These are phyloP conservation scores for Pythium brachiatum DNA, from an alignment of 352 stramenopile species.

Conservation along the genomic window DNA sequence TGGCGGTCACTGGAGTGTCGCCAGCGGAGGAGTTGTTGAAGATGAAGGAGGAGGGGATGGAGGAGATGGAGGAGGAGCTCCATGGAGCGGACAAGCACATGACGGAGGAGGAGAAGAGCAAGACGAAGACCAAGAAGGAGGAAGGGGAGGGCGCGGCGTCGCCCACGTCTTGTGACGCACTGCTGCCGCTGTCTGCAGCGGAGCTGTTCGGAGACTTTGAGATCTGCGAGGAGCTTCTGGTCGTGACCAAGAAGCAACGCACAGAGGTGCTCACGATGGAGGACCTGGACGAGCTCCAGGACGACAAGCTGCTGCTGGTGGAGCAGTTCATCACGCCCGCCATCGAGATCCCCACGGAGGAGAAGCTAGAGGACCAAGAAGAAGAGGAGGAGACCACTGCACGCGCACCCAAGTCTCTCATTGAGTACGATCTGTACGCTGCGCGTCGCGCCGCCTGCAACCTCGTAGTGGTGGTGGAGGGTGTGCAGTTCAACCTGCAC, in stretches of 20 bases:
- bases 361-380: not conserved
- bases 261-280: not conserved
- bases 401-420: constrained; percentile 33
- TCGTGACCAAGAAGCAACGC: constrained; percentile 20
- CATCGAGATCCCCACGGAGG: not conserved
- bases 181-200: constrained; percentile 17
- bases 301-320: not conserved
- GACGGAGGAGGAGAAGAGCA: not conserved
- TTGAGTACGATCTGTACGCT: constrained; percentile 53
- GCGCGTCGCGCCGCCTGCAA: constrained; percentile 44
- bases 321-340: constrained; percentile 1
- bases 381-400: not conserved
- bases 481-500: constrained; percentile 72
- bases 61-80: not conserved
- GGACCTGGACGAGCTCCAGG: not conserved
- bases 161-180: constrained; percentile 20
- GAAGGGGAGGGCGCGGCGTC: constrained; percentile 14
- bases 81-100: too few species aligned
- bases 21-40: not conserved
- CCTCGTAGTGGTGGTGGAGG: constrained; percentile 56
- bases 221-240: constrained; percentile 20
- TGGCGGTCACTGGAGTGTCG: not conserved
- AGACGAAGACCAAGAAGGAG: not conserved
- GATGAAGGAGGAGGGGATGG: constrained; percentile 1
- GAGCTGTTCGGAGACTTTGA: constrained; percentile 21